These are phyloP conservation scores for Whalleya microplaca DNA, from an alignment of 2,329 filamentous ascomycete species.

Conservation along the genomic window DNA sequence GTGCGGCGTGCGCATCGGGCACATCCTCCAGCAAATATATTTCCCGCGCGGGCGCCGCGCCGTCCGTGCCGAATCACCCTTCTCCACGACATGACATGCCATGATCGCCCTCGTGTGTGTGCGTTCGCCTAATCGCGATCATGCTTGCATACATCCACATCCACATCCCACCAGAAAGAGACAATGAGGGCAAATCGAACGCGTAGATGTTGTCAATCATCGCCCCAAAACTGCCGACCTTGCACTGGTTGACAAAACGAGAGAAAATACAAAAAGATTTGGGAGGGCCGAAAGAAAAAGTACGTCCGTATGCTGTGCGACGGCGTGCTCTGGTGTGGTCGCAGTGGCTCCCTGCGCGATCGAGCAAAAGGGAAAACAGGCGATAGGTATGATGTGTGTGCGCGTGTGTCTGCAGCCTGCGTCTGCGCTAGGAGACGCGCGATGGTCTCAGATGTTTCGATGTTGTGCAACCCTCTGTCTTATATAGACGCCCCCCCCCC, in stretches of 20 bases:
- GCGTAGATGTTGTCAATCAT: background rate
- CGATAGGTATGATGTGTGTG: background rate
- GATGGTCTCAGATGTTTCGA: slow-evolving; percentile 2
- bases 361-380: slow-evolving; percentile 6
- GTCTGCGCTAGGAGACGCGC: too few relatives aligned
- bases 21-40: background rate
- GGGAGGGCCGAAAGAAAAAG: background rate
- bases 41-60: slow-evolving; percentile 11
- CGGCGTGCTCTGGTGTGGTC: slow-evolving; percentile 4
- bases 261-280: background rate
- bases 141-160: background rate
- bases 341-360: slow-evolving; percentile 25
- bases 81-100: slow-evolving; percentile 4
- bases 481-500: slow-evolving; percentile 10
- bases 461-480: slow-evolving; percentile 24
- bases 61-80: slow-evolving; percentile 9
- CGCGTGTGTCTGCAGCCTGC: background rate
- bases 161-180: background rate
- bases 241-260: background rate
- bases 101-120: background rate
- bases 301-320: background rate
- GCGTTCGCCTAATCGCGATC: background rate
- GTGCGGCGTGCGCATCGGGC: background rate
- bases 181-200: background rate
- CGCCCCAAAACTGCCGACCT: background rate